A percentile compares a stretch with the other conserved stretches of the same genome.
Conservation (phyloP, 495 filamentous ascomycete genomes). For the Massariosphaeria phaeospora region DNA sequence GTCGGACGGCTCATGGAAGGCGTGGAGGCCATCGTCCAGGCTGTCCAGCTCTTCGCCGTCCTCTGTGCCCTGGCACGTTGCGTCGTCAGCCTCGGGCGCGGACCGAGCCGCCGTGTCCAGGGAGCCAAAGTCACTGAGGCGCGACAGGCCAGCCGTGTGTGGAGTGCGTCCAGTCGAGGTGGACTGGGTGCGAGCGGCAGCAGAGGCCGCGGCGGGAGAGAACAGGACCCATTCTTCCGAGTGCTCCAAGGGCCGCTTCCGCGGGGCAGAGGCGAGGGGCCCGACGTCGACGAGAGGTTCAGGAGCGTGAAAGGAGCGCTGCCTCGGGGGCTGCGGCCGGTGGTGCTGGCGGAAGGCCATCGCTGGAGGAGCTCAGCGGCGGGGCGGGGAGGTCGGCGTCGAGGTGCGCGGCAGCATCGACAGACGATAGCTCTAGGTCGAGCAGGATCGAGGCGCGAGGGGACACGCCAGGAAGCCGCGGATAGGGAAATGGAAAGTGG, state of each 20-base stretch:
- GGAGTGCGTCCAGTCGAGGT: slow-evolving; percentile 68
- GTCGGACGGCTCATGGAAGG: slow-evolving; percentile 66
- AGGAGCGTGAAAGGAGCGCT: slow-evolving; percentile 50
- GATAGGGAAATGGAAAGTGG: slow-evolving; percentile 11
- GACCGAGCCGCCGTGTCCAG: slow-evolving; percentile 59
- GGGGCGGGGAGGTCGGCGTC: background rate
- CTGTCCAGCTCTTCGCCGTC: slow-evolving; percentile 72
- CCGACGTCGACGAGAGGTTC: slow-evolving; percentile 42
- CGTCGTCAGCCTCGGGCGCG: slow-evolving; percentile 48
- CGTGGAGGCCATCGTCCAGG: slow-evolving; percentile 80
- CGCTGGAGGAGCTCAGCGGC: too few relatives aligned
- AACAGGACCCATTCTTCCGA: slow-evolving; percentile 96
- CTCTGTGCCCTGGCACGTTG: slow-evolving; percentile 47
- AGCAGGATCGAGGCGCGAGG: too few relatives aligned
- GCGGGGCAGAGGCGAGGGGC: slow-evolving; percentile 32
- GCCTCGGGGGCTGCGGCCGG: slow-evolving; percentile 56
- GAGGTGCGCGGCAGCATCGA: background rate
- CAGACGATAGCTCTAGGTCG: too few relatives aligned
- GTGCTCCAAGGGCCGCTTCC: slow-evolving; percentile 52
- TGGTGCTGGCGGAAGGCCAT: slow-evolving; percentile 80
- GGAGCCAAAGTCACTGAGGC: slow-evolving; percentile 81
- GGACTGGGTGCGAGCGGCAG: slow-evolving; percentile 60
- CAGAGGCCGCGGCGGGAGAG: slow-evolving; percentile 64
- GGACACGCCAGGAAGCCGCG: background rate
- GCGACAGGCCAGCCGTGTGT: slow-evolving; percentile 67